These are phyloP conservation scores for Millerago galiae DNA, from an alignment of 805 yeast genomes.

Conservation along the genomic window DNA sequence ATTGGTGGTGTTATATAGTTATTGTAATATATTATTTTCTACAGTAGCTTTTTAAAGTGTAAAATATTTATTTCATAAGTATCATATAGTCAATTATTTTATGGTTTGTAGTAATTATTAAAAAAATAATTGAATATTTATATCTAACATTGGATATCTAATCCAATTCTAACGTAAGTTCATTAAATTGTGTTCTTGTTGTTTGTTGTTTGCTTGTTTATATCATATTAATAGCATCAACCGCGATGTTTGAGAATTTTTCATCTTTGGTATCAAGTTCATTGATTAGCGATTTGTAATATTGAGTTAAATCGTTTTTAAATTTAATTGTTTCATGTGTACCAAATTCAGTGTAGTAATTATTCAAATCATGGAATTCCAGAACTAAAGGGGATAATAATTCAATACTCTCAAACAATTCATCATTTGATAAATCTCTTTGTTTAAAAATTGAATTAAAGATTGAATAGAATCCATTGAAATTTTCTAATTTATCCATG, in stretches of 20 bases:
- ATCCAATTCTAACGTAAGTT: too few species aligned
- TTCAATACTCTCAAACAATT: constrained; percentile 23
- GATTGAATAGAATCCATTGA: constrained; percentile 26
- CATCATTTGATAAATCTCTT: constrained; percentile 10
- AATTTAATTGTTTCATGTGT: constrained; percentile 25
- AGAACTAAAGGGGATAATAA: constrained; percentile 29
- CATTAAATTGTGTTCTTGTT: too few species aligned
- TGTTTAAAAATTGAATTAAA: constrained; percentile 25
- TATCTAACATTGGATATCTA: too few species aligned
- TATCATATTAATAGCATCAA: constrained; percentile 11
- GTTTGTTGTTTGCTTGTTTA: background rate
- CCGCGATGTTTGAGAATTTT: constrained; percentile 8
- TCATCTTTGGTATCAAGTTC: background rate
- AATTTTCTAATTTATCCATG: constrained; percentile 7
- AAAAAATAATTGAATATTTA: too few species aligned
- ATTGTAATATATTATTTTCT: too few species aligned
- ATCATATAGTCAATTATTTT: too few species aligned
- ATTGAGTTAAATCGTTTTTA: constrained; percentile 24
- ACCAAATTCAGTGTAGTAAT: constrained; percentile 22
- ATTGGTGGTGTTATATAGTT: constrained; percentile 19
- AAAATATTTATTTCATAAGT: too few species aligned
- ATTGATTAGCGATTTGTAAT: constrained; percentile 14
- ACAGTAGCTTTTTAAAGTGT: too few species aligned
- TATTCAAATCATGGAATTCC: constrained; percentile 31
- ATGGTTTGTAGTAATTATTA: too few species aligned